These are phyloP conservation scores for Globisporangium acanthophoron DNA, from an alignment of 352 stramenopile genomes.

Conservation along the genomic window DNA sequence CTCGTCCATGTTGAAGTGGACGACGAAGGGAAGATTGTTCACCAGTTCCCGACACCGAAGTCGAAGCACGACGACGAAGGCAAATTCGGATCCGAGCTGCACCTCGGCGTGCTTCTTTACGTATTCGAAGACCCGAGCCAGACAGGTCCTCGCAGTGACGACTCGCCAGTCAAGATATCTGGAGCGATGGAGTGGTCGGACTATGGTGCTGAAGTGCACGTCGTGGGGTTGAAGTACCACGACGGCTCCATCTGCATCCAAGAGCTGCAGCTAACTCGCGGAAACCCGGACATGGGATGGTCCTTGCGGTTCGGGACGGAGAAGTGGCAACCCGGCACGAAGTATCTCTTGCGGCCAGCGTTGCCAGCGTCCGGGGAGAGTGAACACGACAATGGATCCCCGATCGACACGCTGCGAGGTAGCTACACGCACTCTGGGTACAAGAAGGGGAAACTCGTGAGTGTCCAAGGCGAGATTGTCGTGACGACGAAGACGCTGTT, in stretches of 20 bases:
- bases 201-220: conserved; percentile 64
- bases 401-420: conserved; percentile 36
- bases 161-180: conserved; percentile 28
- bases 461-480: conserved; percentile 58
- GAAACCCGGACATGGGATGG: conserved; percentile 86
- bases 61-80: conserved; percentile 69
- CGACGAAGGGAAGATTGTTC: conserved; percentile 65
- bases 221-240: conserved; percentile 51
- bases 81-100: conserved; percentile 65
- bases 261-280: conserved; percentile 76
- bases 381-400: background rate
- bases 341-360: conserved; percentile 54
- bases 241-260: conserved; percentile 65
- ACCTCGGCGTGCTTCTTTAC: conserved; percentile 76
- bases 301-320: conserved; percentile 79
- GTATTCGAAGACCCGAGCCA: conserved; percentile 29
- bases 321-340: conserved; percentile 84
- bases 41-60: conserved; percentile 64
- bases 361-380: background rate
- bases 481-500: conserved; percentile 77
- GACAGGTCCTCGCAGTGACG: background rate
- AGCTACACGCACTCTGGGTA: conserved; percentile 51
- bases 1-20: conserved; percentile 82
- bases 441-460: conserved; percentile 54
- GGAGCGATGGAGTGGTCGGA: conserved; percentile 82